Evolutionary conservation across 768 basidiomycete genomes (phyloP).

Genomic region (Boletus insuetus): DNA sequence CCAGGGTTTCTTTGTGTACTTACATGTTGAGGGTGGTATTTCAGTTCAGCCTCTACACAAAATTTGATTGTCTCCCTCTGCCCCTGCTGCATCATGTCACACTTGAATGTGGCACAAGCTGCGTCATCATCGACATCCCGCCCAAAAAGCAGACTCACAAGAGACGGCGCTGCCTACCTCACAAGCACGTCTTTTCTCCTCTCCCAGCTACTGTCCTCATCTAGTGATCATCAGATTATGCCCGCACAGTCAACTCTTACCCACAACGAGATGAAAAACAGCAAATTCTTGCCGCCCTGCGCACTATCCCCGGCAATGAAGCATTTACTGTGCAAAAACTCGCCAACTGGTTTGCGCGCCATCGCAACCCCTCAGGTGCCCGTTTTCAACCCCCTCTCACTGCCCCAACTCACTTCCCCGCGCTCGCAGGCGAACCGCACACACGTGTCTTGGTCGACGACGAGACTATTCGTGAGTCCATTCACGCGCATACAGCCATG

Average conservation of each 20-base stretch:
- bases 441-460: slow-evolving; percentile 14
- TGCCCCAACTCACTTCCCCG: background rate
- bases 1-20: background rate
- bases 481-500: background rate
- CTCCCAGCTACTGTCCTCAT: background rate
- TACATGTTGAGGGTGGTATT: background rate
- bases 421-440: background rate
- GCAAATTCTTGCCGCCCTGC: slow-evolving; percentile 10
- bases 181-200: background rate
- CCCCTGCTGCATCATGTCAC: background rate
- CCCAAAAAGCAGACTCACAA: background rate
- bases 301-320: slow-evolving; percentile 23
- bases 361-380: slow-evolving; percentile 10
- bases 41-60: background rate
- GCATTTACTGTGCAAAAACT: slow-evolving; percentile 16
- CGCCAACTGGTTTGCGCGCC: slow-evolving; percentile 21
- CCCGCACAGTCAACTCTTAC: slow-evolving; percentile 8
- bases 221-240: slow-evolving; percentile 16
- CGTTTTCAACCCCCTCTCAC: no score
- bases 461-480: slow-evolving; percentile 25
- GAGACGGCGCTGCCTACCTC: slow-evolving; percentile 3
- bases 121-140: background rate
- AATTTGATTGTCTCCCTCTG: no score
- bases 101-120: background rate
- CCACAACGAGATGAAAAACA: slow-evolving; percentile 15